Base-by-base conservation (phyloP, 169 alveolate species). In the Ichthyophthirius multifiliis region DNA sequence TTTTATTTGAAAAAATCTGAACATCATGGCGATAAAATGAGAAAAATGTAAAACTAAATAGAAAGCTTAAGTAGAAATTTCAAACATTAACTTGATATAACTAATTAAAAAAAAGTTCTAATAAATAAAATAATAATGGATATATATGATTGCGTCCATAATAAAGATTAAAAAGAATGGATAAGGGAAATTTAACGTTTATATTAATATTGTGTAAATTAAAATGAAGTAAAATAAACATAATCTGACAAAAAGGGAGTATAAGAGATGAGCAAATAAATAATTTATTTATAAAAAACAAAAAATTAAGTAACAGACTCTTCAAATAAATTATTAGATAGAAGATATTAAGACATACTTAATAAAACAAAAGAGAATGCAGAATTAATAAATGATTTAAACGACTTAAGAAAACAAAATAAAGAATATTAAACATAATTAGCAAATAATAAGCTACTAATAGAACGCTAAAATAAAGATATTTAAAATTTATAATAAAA, bases 331-430 rank as follows among this genome's bases (percentile, higher is more conserved):
- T 65, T 84, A 31, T 84, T 85, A 76, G 63, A 65, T 7, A 48
- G 96, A 41, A 83, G 89, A 7, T 83, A 86, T 32, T 45, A 83
- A 20, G 94, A 90, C 41, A 82, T 92, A 15, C 79, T 81, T 44
- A 92, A 92, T 83, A 76, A 90, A 67, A 88, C 90, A 3, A 80
- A 82, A 27, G 96, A 92, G 44, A 92, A 92, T 75, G 83, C 93
- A 20, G 64, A 85, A 41, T 77, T 92, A 5, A 81, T 92, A 4
- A 76, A 87, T 16, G 96, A 92, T 39, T 75, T 92, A 18, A 89
- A 92, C 74, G 77, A 78, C 10, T 78, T 90, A 3, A 87, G 92
- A 64, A 75, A 83, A 39, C 65, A 83, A 65, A 83, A 82, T 67
- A 83, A 76, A 55, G 87, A 83, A n/a, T 83, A 74, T 20, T 48